Conservation (phyloP, 2,329 filamentous ascomycete species). For the Lasiodiplodia theobromae region DNA sequence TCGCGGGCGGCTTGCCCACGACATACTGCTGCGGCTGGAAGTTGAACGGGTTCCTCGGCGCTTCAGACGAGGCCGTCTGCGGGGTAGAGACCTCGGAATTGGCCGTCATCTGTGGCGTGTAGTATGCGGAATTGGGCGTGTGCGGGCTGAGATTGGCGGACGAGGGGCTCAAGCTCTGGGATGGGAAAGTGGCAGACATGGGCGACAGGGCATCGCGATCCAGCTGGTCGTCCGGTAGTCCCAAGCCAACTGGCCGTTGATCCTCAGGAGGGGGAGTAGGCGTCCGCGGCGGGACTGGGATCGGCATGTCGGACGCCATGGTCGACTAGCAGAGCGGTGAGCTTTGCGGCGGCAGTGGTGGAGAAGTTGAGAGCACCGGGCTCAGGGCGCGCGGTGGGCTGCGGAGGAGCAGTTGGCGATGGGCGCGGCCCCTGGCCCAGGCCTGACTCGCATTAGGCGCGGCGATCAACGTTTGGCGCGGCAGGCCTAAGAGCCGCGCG, state of each 20-base stretch:
- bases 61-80: slow-evolving; percentile 72
- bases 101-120: slow-evolving; percentile 38
- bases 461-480: background rate
- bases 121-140: slow-evolving; percentile 38
- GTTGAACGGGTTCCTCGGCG: slow-evolving; percentile 86
- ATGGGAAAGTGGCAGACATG: slow-evolving; percentile 48
- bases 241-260: slow-evolving; percentile 43
- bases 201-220: slow-evolving; percentile 47
- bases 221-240: slow-evolving; percentile 39
- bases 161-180: slow-evolving; percentile 46
- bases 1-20: slow-evolving; percentile 69
- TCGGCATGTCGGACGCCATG: slow-evolving; percentile 66
- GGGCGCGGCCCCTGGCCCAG: slow-evolving; percentile 2
- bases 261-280: slow-evolving; percentile 69
- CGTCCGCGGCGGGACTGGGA: slow-evolving; percentile 67
- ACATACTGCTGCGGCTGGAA: slow-evolving; percentile 73
- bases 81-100: slow-evolving; percentile 35
- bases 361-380: slow-evolving; percentile 29
- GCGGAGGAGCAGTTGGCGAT: slow-evolving; percentile 1
- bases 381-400: background rate
- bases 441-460: background rate
- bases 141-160: slow-evolving; percentile 54
- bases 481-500: background rate
- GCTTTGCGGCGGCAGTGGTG: slow-evolving; percentile 30
- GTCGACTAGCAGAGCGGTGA: slow-evolving; percentile 32